Base-by-base conservation (phyloP, 768 basidiomycete genomes). In the Calocera cornea region DNA sequence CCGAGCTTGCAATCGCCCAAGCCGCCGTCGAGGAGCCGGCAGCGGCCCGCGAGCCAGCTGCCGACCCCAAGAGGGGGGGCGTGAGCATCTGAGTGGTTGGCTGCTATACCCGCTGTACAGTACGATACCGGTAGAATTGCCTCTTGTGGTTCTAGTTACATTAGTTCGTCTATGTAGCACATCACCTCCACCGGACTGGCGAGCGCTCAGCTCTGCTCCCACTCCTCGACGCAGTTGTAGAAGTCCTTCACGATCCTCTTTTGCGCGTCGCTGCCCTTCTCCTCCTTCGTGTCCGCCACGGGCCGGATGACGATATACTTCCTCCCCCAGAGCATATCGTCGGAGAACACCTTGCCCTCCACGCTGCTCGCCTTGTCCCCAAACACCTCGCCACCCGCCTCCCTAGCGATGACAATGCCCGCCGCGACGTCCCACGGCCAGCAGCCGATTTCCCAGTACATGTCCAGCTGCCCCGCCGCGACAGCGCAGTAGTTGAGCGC, bases 391-490 rank as follows among this genome's bases (percentile, higher is more conserved):
- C 88, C 84, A 3, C 95, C 95, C 0, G 95, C 90, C 75, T 95
- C 95, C 69, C 90, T 83, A 0, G 90, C 88, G 69, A 98, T 95
- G 71, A 95, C 87, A 14, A 90, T 86, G 0, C 94, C 95, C 1
- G 95, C 93, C 80, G 85, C 92, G 47, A 95, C 88, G 76, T 95
- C 90, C 93, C 92, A 95, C 16, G 89, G 85, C 81, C 84, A 83
- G 74, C 84, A 85, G 27, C 92, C 92, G 69, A 94, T 87, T 76
- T 92, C 90, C 92, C 92, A 94, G 72, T 92, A 95, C 69, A 94
- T 74, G 72, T 97, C 94, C 64, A 94, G 75, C 16, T 86, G 86
- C 31, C 95, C 95, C 74, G 92, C 87, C 2, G 95, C 95, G 8
- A 95, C 92, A 76, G 90, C 80, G 1, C 84, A 83, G 72, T 84